Conservation (phyloP, 1,139 yeast genomes). For the Pichia sp. region DNA sequence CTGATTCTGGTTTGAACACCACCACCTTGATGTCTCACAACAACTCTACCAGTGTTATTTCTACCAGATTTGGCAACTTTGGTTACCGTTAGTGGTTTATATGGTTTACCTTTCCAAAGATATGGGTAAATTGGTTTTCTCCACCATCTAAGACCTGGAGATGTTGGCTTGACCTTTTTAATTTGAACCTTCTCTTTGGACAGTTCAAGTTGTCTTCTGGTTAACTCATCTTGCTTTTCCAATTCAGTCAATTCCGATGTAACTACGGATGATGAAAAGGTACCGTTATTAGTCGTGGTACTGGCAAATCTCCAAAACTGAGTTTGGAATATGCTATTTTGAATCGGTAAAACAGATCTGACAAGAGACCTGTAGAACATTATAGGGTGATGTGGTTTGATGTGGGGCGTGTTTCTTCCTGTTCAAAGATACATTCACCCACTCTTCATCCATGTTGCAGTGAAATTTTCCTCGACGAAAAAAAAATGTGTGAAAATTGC, state of each 20-base stretch:
- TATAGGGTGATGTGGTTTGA: too few relatives aligned
- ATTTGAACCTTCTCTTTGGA: conserved; percentile 62
- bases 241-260: conserved; percentile 48
- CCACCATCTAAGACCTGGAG: conserved; percentile 89
- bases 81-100: conserved; percentile 65
- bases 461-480: too few relatives aligned
- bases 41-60: conserved; percentile 79
- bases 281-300: too few relatives aligned
- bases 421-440: too few relatives aligned
- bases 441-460: too few relatives aligned
- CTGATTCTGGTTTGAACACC: conserved; percentile 89
- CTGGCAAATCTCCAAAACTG: too few relatives aligned
- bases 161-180: conserved; percentile 70
- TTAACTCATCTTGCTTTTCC: conserved; percentile 70
- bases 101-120: conserved; percentile 78
- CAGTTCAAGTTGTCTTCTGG: conserved; percentile 65
- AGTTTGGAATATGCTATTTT: too few relatives aligned
- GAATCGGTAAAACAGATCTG: too few relatives aligned
- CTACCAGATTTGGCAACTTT: conserved; percentile 80
- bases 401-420: too few relatives aligned
- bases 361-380: too few relatives aligned
- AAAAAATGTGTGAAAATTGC: too few relatives aligned
- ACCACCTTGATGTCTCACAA: conserved; percentile 95
- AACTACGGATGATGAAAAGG: background rate
- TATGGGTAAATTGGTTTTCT: conserved; percentile 82